Evolutionary conservation across 2,329 filamentous ascomycete genomes (phyloP), one percentile per base, ranked within the genome.

Genomic region (Albophoma yamanashiensis): DNA sequence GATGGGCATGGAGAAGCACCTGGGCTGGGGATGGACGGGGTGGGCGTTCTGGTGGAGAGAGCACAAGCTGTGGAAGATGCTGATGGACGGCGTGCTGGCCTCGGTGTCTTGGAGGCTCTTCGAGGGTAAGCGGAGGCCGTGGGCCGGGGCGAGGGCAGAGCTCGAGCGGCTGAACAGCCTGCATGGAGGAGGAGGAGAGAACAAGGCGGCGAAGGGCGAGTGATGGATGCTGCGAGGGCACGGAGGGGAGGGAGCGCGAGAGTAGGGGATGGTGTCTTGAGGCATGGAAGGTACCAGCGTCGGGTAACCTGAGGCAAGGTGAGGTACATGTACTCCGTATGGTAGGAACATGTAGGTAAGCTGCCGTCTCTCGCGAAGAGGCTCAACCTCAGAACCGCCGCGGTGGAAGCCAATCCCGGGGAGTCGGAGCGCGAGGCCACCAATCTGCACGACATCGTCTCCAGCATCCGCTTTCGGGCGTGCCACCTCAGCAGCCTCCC

Each of bases 1-100:
- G 0, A 76, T 73, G 25, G 73, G 76, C 5, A 69, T 76, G 56
- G 65, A 67, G 14, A 71, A 76, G 56, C 67, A 74, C 36, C 63
- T 78, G 43, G 74, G 74, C 8, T 77, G 73, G 50, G 50, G 50
- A 31, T 22, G 50, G 31, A 4, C 50, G 11, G 50, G 50, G 20
- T 53, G 50, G 50, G 9, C 3, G 27, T 53, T 53, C 20, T 34
- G 50, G 50, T 53, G 50, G 50, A 53, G 31, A 20, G 27, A 53
- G 4, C 20, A 12, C 11, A 8, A 34, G 31, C 20, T 53, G 7
- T 53, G 31, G 27, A 52, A 52, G 47, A 52, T 52, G 47, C 47
- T 52, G 47, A 52, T 52, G 47, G 47, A 52, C 17, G 47, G 47
- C 8, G 50, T 36, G 50, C 20, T 53, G 50, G 17, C 31, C 1